Base-by-base conservation (phyloP, 805 yeast genomes). In the Candida nitratophila region DNA sequence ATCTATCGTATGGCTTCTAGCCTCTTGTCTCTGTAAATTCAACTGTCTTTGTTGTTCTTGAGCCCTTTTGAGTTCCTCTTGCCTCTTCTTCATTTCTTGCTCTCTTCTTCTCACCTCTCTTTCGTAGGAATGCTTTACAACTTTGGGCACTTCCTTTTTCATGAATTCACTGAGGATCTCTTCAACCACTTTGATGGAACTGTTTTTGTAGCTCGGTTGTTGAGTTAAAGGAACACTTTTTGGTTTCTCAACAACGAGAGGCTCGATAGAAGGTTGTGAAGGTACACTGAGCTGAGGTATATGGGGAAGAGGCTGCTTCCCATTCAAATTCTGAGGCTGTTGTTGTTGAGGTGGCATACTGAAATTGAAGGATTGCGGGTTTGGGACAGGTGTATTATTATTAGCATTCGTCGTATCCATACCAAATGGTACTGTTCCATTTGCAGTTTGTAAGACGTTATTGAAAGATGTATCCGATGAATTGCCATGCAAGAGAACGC, bases 1-100 rank as follows among this genome's bases (percentile, higher is more conserved):
- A 0, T 68, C 56, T 2, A 79, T 57, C 1, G 69, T 42, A 9
- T 46, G 27, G 16, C 31, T 44, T 21, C 60, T 48, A 32, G 20
- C 20, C 6, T 32, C 5, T n/a, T 32, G 6, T 19, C 24, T 17
- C 10, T 17, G 26, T 19, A 9, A 4, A 9, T 34, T n/a, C 10
- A 20, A 6, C 10, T 14, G 24, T 9, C 24, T 8, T 34, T 34
- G 24, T 12, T 34, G 24, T 5, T 34, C 37, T 34, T 32, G 12
- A 16, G 16, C 6, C 4, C 7, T 46, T 57, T 65, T 38, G 47
- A 29, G n/a, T 21, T 32, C 24, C 12, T 38, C 40, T 29, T 34
- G 29, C 50, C 41, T 44, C 41, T 12, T 44, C 9, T 38, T 17
- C 11, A 38, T 21, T 16, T 43, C 42, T 16, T n/a, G 10, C 20